Base-by-base conservation (phyloP, 257 asterid species). In the Handroanthus guayacan region DNA sequence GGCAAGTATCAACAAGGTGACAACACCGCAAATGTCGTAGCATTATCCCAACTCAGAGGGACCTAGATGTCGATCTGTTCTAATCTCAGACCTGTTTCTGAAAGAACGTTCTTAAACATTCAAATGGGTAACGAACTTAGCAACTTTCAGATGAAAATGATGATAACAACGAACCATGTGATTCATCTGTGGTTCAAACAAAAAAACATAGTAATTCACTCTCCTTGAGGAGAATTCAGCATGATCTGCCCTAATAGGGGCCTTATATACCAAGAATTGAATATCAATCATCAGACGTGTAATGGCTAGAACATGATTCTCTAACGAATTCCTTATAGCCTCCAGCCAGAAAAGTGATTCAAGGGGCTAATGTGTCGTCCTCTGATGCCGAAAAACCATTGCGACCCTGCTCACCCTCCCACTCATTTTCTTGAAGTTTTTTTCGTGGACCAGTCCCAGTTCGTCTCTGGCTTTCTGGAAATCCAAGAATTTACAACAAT, bases 401-500 rank as follows among this genome's bases (percentile, higher is more conserved):
- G 67, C 78, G 79, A 36, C 71, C 89, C 60, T 82, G 88, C 58
- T 91, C 93, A 8, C 79, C 87, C 67, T 88, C 89, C 84, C 84
- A 86, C 12, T 84, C 92, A 6, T 71, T 72, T 72, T 72, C 79
- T 63, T 81, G 82, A 20, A 77, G 62, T 70, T 86, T 87, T 78
- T 83, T 75, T n/a, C 84, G 80, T 9, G 84, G 54, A 52, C 82
- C 85, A 67, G 77, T 60, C 50, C 90, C 89, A 7, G 62, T 78
- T 80, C 89, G 63, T 81, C 87, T 86, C 75, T 81, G 93, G 82
- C 81, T 82, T 80, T 92, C 97, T 92, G 83, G 61, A 75, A 43
- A 76, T 67, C 76, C 71, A 43, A 48, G 41, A 25, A 57, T 50
- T 60, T 54, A 9, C 31, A 20, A 55, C 6, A 38, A 62, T 3